Evolutionary conservation across 306 rosid species (phyloP).

Genomic region (Cucurbita maxima): DNA sequence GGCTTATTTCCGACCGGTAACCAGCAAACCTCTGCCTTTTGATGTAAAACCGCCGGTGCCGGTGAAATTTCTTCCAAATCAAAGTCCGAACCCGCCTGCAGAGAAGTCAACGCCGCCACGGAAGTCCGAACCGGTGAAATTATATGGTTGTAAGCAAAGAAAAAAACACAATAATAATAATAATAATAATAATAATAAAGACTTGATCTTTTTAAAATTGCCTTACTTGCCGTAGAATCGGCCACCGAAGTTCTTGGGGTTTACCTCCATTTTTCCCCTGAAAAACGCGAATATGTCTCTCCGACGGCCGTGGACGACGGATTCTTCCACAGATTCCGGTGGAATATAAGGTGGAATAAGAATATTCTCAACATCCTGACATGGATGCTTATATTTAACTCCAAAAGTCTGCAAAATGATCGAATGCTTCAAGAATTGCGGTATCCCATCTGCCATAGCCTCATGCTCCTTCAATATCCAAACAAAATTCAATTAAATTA

Average conservation of each 20-base stretch:
- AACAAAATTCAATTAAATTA: background rate
- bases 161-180: background rate
- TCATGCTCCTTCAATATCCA: slow-evolving; percentile 42
- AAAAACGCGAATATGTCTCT: slow-evolving; percentile 79
- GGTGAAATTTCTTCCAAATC: slow-evolving; percentile 54
- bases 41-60: slow-evolving; percentile 54
- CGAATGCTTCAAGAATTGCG: slow-evolving; percentile 55
- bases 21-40: slow-evolving; percentile 62
- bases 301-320: slow-evolving; percentile 23
- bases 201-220: background rate
- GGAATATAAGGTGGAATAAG: slow-evolving; percentile 71
- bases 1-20: slow-evolving; percentile 69
- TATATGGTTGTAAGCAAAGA: no score
- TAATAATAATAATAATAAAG: background rate
- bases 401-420: slow-evolving; percentile 84
- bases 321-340: slow-evolving; percentile 32
- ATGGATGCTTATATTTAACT: slow-evolving; percentile 48
- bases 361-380: slow-evolving; percentile 76
- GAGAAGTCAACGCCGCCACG: background rate
- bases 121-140: no score
- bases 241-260: slow-evolving; percentile 87
- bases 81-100: slow-evolving; percentile 59
- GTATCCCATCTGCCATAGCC: slow-evolving; percentile 65
- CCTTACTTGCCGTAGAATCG: slow-evolving; percentile 80
- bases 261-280: slow-evolving; percentile 90